Percentiles rank a stretch among this genome's conserved stretches.
Evolutionary conservation across 2,329 filamentous ascomycete genomes (phyloP).

Genomic region (Penicillium sp.): DNA sequence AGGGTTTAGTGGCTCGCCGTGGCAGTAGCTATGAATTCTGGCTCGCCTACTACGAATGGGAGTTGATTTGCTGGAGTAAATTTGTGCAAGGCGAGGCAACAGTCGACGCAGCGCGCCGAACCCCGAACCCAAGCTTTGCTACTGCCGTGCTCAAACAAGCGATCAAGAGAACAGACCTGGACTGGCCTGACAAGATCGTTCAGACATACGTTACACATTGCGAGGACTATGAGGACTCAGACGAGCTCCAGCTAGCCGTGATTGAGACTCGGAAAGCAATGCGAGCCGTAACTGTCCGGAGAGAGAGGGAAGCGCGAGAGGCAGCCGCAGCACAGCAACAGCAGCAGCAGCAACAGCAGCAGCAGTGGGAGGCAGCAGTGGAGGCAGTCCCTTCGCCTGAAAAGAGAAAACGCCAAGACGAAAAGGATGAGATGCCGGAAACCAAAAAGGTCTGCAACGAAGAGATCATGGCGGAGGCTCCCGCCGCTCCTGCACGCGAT

Average conservation of each 20-base stretch:
- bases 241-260: conserved; percentile 69
- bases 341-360: conserved; percentile 21
- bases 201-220: conserved; percentile 56
- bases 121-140: conserved; percentile 67
- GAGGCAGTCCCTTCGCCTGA: conserved; percentile 28
- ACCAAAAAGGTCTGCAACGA: conserved; percentile 18
- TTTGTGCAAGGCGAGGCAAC: conserved; percentile 54
- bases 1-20: conserved; percentile 65
- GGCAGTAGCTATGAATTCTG: conserved; percentile 88
- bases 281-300: conserved; percentile 62
- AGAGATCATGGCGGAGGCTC: conserved; percentile 30
- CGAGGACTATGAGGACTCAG: conserved; percentile 81
- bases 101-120: conserved; percentile 53
- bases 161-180: conserved; percentile 51
- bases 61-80: conserved; percentile 70
- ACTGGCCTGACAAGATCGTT: conserved; percentile 52
- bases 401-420: conserved; percentile 71
- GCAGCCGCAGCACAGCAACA: conserved; percentile 42
- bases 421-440: conserved; percentile 26
- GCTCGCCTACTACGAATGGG: conserved; percentile 88
- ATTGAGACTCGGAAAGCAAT: conserved; percentile 69
- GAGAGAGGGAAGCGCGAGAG: conserved; percentile 64
- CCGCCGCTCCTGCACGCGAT: conserved; percentile 66
- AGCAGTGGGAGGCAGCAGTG: conserved; percentile 21
- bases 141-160: conserved; percentile 75